Conservation (phyloP, 2,329 filamentous ascomycete species). For the Zymoseptoria tritici region DNA sequence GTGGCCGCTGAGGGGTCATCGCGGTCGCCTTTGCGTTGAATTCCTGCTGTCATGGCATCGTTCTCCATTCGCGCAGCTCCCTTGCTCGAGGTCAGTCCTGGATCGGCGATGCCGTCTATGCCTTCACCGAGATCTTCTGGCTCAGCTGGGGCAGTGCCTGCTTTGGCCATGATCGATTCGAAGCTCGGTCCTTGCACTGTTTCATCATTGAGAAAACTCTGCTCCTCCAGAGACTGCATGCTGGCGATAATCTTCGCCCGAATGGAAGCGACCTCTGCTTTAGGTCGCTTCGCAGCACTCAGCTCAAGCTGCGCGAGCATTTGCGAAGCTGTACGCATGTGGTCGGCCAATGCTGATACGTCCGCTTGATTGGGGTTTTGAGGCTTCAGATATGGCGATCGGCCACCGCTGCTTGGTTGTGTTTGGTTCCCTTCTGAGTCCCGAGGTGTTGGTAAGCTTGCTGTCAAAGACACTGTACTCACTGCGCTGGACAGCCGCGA, state of each 20-base stretch:
- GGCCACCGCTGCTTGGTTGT: constrained; percentile 56
- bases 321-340: constrained; percentile 80
- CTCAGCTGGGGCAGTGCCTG: constrained; percentile 47
- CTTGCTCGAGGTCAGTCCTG: constrained; percentile 56
- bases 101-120: constrained; percentile 27
- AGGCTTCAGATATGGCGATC: constrained; percentile 48
- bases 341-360: constrained; percentile 73
- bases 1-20: constrained; percentile 81
- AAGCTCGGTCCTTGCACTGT: constrained; percentile 62
- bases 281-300: constrained; percentile 71
- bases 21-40: constrained; percentile 71
- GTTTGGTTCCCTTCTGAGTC: constrained; percentile 58
- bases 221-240: constrained; percentile 81
- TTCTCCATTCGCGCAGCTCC: constrained; percentile 83
- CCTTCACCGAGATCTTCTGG: constrained; percentile 41
- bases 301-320: constrained; percentile 80
- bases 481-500: constrained; percentile 56
- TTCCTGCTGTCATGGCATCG: constrained; percentile 76
- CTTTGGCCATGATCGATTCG: constrained; percentile 72
- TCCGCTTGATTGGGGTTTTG: constrained; percentile 64
- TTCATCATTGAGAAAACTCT: constrained; percentile 72
- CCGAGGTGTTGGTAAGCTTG: constrained; percentile 58
- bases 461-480: constrained; percentile 52
- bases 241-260: constrained; percentile 81
- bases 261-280: constrained; percentile 73